phyloP scores from a whole-genome alignment of 495 filamentous ascomycete species.

The Lophiostoma macrostomum region DNA sequence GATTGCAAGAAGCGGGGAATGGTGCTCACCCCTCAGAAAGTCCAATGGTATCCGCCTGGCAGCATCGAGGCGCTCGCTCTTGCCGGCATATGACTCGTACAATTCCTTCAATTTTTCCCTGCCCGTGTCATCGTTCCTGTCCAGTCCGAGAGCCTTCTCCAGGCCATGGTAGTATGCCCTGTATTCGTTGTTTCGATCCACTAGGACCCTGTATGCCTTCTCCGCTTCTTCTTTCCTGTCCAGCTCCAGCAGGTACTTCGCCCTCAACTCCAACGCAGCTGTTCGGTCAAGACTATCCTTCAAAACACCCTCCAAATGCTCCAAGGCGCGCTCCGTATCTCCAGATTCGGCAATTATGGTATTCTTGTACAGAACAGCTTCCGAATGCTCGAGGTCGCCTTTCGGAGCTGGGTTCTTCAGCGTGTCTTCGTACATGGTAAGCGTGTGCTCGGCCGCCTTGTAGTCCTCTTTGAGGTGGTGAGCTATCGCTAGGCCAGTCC shows the following conservation, averaged over 20 bases:
- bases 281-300: conserved; percentile 80
- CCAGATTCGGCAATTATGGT: conserved; percentile 85
- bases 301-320: conserved; percentile 74
- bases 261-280: conserved; percentile 84
- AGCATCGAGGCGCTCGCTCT: conserved; percentile 79
- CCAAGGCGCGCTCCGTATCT: conserved; percentile 73
- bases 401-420: conserved; percentile 71
- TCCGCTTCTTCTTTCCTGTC: conserved; percentile 76
- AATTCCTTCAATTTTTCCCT: conserved; percentile 57
- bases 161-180: conserved; percentile 80
- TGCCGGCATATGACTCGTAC: conserved; percentile 78
- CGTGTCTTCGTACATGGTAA: conserved; percentile 90
- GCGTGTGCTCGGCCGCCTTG: conserved; percentile 79
- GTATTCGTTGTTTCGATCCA: conserved; percentile 86
- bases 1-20: not conserved
- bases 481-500: conserved; percentile 91
- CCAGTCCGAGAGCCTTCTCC: conserved; percentile 62
- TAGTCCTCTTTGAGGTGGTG: conserved; percentile 85
- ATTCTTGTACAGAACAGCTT: conserved; percentile 95
- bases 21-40: conserved; percentile 70
- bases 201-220: conserved; percentile 71
- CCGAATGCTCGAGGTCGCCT: conserved; percentile 88
- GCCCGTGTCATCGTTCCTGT: conserved; percentile 56
- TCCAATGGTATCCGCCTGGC: conserved; percentile 83
- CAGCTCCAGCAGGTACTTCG: conserved; percentile 78